A percentile compares a stretch with the other conserved stretches of the same genome.
Conservation (phyloP, 495 filamentous ascomycete genomes). For the Xylaria bambusicola region DNA sequence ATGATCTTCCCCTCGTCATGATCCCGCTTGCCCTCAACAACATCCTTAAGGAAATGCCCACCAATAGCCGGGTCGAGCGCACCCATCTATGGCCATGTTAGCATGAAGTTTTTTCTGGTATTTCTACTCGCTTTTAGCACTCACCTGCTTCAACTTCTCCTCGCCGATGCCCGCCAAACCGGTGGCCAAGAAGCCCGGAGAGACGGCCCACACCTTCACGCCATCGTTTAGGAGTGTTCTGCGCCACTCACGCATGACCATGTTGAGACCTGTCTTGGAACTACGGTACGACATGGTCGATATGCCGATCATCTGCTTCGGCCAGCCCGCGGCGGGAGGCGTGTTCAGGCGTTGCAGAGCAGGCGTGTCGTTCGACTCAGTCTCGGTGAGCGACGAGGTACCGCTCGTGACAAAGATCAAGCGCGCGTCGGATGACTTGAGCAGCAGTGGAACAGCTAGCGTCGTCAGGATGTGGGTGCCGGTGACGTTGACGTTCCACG, state of each 20-base stretch:
- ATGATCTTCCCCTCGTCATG: conserved; percentile 50
- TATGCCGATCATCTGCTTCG: conserved; percentile 16
- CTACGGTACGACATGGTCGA: conserved; percentile 48
- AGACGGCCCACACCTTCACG: conserved; percentile 59
- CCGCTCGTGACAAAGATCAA: conserved; percentile 55
- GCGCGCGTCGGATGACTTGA: conserved; percentile 45
- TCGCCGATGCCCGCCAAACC: conserved; percentile 43
- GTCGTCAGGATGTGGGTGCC: conserved; percentile 52
- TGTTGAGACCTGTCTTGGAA: conserved; percentile 63
- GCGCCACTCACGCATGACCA: conserved; percentile 64
- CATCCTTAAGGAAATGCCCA: conserved; percentile 45
- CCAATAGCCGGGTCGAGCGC: conserved; percentile 47
- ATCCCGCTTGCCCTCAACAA: conserved; percentile 53
- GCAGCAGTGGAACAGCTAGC: conserved; percentile 48
- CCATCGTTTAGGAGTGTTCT: conserved; percentile 56
- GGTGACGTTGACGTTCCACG: conserved; percentile 53
- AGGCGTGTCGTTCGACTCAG: conserved; percentile 24
- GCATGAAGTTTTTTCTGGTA: not conserved
- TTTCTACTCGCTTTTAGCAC: too few species aligned
- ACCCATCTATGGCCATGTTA: conserved; percentile 29
- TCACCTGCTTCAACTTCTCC: conserved; percentile 35
- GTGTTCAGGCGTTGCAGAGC: conserved; percentile 30
- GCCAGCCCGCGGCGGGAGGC: conserved; percentile 47
- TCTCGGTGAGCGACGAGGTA: conserved; percentile 46
- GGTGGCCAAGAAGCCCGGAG: conserved; percentile 60